phyloP scores from a whole-genome alignment of 371 early-diverging fungal species.

The Apophysomyces variabilis region DNA sequence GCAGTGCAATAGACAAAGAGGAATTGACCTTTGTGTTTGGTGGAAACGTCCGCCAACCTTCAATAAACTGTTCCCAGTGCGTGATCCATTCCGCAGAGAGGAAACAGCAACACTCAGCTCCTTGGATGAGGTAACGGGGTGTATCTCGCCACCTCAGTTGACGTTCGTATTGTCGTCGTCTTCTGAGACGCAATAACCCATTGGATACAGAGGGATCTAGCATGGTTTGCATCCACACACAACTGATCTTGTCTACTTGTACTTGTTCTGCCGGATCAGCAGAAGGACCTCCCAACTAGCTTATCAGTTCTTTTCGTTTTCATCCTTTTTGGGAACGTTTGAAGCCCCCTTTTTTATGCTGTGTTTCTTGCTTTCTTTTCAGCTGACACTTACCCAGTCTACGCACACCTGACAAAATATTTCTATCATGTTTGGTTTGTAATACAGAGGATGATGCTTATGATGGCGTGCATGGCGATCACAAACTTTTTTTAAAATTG shows the following conservation, averaged over 20 bases:
- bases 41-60: conserved; percentile 30
- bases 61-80: conserved; percentile 41
- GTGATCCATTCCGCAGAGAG: conserved; percentile 33
- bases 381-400: conserved; percentile 33
- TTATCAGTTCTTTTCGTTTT: conserved; percentile 14
- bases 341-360: neutral
- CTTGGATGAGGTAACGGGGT: conserved; percentile 22
- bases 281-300: conserved; percentile 21
- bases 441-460: conserved; percentile 28
- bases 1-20: neutral
- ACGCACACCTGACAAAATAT: conserved; percentile 37
- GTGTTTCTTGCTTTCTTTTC: neutral
- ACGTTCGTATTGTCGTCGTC: conserved; percentile 28
- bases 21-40: conserved; percentile 20
- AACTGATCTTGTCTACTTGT: conserved; percentile 14
- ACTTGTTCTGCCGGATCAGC: conserved; percentile 35
- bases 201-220: neutral
- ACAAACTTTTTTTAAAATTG: conserved; percentile 24
- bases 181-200: neutral
- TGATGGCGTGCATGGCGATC: conserved; percentile 40
- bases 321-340: neutral
- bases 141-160: conserved; percentile 34
- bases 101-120: conserved; percentile 18
- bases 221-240: conserved; percentile 12
- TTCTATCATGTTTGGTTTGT: conserved; percentile 35